A percentile compares a stretch with the other conserved stretches of the same genome.
Conservation (phyloP, 1,284 basidiomycete genomes). For the Trichosporon coremiiforme region DNA sequence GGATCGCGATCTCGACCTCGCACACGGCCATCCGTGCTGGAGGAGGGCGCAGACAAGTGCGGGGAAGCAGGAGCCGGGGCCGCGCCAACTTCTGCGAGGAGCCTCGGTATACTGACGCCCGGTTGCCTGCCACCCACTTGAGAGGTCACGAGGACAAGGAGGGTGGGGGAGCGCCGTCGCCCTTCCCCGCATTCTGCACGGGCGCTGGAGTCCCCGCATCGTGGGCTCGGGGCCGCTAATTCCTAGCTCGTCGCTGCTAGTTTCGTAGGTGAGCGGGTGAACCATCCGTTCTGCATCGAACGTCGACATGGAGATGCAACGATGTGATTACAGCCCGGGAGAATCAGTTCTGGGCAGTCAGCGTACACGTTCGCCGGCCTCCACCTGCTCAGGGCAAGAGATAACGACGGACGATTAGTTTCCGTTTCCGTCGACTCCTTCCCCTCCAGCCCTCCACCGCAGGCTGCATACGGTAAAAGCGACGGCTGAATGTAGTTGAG, state of each 20-base stretch:
- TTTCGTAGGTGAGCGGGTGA: background rate
- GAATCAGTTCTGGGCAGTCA: background rate
- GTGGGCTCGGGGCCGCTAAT: background rate
- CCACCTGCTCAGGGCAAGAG: background rate
- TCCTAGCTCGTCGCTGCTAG: background rate
- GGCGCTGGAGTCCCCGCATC: constrained; percentile 4
- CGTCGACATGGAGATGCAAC: background rate
- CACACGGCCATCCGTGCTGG: background rate
- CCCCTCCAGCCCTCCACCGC: too few relatives aligned
- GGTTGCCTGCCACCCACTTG: background rate
- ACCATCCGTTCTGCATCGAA: background rate
- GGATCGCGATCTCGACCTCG: background rate
- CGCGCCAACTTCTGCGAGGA: background rate
- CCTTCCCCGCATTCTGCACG: background rate
- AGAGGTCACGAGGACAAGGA: background rate
- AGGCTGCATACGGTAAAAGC: too few relatives aligned
- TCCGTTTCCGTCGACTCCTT: background rate
- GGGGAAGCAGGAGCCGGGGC: background rate
- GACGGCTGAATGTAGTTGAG: background rate
- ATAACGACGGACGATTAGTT: background rate
- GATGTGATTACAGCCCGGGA: background rate
- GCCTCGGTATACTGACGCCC: background rate
- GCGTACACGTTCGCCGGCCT: constrained; percentile 1
- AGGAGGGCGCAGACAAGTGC: background rate
- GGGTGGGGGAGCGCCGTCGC: background rate